Evolutionary conservation across 371 early-diverging fungal species (phyloP).

Genomic region (Lichtheimia ramosa): DNA sequence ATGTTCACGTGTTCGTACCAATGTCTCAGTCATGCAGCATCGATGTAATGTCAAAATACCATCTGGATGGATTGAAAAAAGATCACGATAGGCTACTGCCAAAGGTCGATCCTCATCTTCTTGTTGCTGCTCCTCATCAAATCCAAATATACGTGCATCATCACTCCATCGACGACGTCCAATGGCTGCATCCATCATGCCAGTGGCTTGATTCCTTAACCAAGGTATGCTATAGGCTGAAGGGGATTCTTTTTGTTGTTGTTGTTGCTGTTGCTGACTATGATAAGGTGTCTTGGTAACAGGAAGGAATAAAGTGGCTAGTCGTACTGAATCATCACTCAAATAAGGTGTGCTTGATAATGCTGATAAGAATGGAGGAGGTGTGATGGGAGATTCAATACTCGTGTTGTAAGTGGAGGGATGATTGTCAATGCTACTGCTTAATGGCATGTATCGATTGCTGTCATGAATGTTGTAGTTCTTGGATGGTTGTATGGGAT

Average conservation of each 20-base stretch:
- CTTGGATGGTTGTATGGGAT: constrained; percentile 19
- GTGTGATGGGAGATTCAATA: too few species aligned
- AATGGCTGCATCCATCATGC: too few species aligned
- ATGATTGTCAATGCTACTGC: too few species aligned
- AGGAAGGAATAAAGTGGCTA: constrained; percentile 35
- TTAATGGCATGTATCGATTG: too few species aligned
- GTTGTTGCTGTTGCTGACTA: not conserved
- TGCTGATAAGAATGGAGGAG: too few species aligned
- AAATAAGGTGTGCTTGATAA: too few species aligned
- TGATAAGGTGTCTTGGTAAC: constrained; percentile 23
- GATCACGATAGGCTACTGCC: constrained; percentile 49
- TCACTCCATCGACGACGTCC: too few species aligned
- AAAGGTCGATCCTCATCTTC: constrained; percentile 20
- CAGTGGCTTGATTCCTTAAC: not conserved
- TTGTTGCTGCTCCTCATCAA: constrained; percentile 47
- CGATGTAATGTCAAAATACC: constrained; percentile 59
- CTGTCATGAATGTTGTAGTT: too few species aligned
- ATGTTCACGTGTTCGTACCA: constrained; percentile 46
- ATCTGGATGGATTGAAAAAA: constrained; percentile 56
- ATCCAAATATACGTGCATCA: constrained; percentile 32
- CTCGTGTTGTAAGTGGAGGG: too few species aligned
- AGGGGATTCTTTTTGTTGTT: too few species aligned
- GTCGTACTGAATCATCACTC: not conserved
- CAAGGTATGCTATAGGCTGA: not conserved
- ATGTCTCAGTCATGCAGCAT: constrained; percentile 52